A percentile compares a stretch with the other conserved stretches of the same genome.
These are phyloP conservation scores for Aspergillus unguis DNA, from an alignment of 2,329 filamentous ascomycete species.

Conservation along the genomic window DNA sequence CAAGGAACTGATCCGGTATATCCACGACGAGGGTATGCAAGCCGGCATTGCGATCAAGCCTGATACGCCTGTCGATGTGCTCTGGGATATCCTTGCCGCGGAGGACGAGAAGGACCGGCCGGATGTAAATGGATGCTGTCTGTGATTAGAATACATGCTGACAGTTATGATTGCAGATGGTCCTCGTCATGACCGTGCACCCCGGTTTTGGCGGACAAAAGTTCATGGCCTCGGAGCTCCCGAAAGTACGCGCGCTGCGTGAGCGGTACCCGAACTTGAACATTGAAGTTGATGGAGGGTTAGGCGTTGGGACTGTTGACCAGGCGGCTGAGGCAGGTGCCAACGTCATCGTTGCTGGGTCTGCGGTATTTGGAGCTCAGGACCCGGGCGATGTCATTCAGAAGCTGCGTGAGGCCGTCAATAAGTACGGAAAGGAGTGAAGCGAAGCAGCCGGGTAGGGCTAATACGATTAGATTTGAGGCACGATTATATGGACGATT, in stretches of 20 bases:
- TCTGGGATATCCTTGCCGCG: slow-evolving; percentile 84
- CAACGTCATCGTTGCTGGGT: slow-evolving; percentile 96
- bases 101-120: slow-evolving; percentile 71
- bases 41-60: slow-evolving; percentile 97
- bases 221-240: slow-evolving; percentile 94
- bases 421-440: slow-evolving; percentile 50
- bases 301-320: slow-evolving; percentile 85
- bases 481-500: not conserved
- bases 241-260: slow-evolving; percentile 84
- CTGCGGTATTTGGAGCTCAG: slow-evolving; percentile 88
- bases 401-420: slow-evolving; percentile 74
- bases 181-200: slow-evolving; percentile 96
- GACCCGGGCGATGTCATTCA: slow-evolving; percentile 83
- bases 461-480: not conserved
- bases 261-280: slow-evolving; percentile 84
- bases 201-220: slow-evolving; percentile 97
- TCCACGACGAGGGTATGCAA: slow-evolving; percentile 81
- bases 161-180: slow-evolving; percentile 64
- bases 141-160: not conserved
- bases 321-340: slow-evolving; percentile 92
- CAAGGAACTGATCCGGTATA: slow-evolving; percentile 80
- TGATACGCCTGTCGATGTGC: slow-evolving; percentile 80
- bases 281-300: slow-evolving; percentile 94
- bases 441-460: not conserved
- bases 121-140: slow-evolving; percentile 63